phyloP scores from a whole-genome alignment of 163 green algal genomes.

The Smithsoniella earleae region DNA sequence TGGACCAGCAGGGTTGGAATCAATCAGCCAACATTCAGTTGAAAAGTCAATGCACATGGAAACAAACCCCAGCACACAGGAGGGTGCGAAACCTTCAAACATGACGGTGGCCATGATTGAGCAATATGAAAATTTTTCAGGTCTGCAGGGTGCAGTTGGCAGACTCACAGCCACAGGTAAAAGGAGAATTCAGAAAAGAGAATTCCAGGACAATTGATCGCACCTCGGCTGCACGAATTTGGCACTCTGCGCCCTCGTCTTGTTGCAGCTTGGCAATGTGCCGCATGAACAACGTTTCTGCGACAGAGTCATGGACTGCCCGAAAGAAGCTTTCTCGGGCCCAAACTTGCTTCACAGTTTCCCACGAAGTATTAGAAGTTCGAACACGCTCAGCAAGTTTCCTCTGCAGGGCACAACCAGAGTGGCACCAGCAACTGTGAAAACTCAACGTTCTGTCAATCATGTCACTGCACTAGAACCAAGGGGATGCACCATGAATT shows the following conservation, averaged over 20 bases:
- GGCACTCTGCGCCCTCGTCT: background rate
- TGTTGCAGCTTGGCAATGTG: slow-evolving; percentile 19
- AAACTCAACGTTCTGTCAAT: background rate
- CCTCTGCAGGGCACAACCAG: slow-evolving; percentile 4
- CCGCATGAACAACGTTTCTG: slow-evolving; percentile 19
- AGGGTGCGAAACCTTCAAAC: too few relatives aligned
- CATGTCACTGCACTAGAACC: background rate
- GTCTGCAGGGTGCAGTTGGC: too few relatives aligned
- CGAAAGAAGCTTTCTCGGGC: background rate
- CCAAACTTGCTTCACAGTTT: background rate
- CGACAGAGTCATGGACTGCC: background rate
- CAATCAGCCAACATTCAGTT: too few relatives aligned
- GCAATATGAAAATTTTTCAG: too few relatives aligned
- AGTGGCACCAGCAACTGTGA: background rate
- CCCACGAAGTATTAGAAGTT: background rate
- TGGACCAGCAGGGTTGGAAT: too few relatives aligned
- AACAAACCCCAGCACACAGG: too few relatives aligned
- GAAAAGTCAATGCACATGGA: too few relatives aligned
- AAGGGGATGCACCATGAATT: slow-evolving; percentile 6
- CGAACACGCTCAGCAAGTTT: background rate
- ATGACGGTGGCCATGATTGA: too few relatives aligned
- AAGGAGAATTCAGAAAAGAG: too few relatives aligned
- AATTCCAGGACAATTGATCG: background rate
- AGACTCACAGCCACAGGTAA: too few relatives aligned
- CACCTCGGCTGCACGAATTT: background rate